Conservation (phyloP, 352 stramenopile species). For the Phytopythium litorale region DNA sequence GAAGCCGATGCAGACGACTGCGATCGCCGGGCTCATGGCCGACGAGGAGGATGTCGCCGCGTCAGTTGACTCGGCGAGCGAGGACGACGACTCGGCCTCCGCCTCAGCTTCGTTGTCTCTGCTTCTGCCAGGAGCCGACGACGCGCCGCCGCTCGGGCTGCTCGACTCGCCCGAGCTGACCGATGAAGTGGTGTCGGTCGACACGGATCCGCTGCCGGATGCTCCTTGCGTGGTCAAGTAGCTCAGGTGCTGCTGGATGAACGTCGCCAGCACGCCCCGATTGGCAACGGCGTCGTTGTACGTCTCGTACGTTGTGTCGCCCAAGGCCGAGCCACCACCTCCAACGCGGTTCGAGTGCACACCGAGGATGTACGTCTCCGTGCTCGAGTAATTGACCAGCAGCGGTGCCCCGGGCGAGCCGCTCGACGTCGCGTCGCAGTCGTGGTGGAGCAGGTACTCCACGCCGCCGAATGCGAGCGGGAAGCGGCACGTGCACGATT, state of each 20-base stretch:
- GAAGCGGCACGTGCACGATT: conserved; percentile 48
- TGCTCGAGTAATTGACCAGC: conserved; percentile 47
- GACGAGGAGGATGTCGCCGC: conserved; percentile 6
- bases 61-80: conserved; percentile 7
- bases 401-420: conserved; percentile 48
- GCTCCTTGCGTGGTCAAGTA: conserved; percentile 16
- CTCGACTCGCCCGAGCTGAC: not conserved
- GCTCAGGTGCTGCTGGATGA: conserved; percentile 45
- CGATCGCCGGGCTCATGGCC: conserved; percentile 23
- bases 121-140: not conserved
- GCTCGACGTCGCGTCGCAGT: conserved; percentile 50
- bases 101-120: not conserved
- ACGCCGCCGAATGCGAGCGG: conserved; percentile 31
- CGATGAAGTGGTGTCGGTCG: conserved; percentile 5
- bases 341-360: conserved; percentile 48
- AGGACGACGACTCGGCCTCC: not conserved
- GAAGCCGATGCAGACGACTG: conserved; percentile 51
- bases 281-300: conserved; percentile 40
- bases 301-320: conserved; percentile 10
- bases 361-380: conserved; percentile 62
- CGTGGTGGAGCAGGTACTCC: conserved; percentile 51
- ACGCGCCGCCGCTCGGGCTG: not conserved
- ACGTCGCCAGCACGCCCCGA: conserved; percentile 44
- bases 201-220: not conserved
- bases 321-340: not conserved